Conservation (phyloP, 257 asterid species). For the Nicotiana sylvestris region DNA sequence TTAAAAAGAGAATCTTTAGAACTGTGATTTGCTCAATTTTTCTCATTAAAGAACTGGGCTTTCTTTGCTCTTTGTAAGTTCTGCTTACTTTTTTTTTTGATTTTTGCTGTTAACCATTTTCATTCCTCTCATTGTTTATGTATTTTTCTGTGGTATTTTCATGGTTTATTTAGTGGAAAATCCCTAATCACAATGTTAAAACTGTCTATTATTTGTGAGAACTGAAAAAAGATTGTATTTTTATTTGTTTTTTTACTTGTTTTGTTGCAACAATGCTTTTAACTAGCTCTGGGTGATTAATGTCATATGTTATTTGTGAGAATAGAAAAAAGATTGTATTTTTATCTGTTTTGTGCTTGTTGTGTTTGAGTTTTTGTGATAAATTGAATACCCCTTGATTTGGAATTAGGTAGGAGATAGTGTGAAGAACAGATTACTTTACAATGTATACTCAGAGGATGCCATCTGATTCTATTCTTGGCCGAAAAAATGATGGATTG, state of each 20-base stretch:
- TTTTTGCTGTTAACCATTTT: background rate
- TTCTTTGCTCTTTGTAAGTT: conserved; percentile 5
- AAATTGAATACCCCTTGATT: conserved; percentile 2
- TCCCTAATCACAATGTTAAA: background rate
- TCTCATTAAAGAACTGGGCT: background rate
- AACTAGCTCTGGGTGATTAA: too few relatives aligned
- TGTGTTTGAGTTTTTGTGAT: background rate
- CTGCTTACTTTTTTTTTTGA: background rate
- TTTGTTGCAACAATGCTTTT: too few relatives aligned
- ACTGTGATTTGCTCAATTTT: conserved; percentile 4
- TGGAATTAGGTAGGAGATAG: conserved; percentile 13
- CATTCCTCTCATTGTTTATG: background rate
- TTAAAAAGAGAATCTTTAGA: background rate
- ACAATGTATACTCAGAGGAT: conserved; percentile 45
- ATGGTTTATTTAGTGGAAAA: background rate
- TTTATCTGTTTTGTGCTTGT: background rate
- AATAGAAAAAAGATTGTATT: background rate
- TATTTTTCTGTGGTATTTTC: background rate
- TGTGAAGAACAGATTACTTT: conserved; percentile 19
- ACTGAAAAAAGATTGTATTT: background rate
- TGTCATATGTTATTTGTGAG: background rate
- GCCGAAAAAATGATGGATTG: conserved; percentile 33
- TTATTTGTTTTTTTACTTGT: too few relatives aligned
- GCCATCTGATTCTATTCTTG: conserved; percentile 38
- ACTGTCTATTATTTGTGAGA: background rate